Base-by-base conservation (phyloP, 2,329 filamentous ascomycete genomes). In the Zarea fungicola region DNA sequence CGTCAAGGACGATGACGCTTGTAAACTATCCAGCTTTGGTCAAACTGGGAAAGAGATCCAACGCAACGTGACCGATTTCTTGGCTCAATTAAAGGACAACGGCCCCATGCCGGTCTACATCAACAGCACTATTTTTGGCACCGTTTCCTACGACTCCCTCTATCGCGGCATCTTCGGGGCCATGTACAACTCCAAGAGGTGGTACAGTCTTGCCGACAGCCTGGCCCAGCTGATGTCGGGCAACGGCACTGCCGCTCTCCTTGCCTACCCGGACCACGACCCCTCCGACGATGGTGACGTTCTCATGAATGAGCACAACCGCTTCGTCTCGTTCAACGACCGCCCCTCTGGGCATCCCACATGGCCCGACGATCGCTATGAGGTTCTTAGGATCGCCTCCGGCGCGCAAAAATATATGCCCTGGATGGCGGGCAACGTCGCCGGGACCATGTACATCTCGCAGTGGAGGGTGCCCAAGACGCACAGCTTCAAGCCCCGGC, bases 121-220 rank as follows among this genome's bases (percentile, higher is more conserved):
- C 49, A 70, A 74, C 56, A 63, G 60, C 36, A 65, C 63, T 2
- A 55, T 63, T 4, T 69, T 71, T 22, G 71, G 70, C 0, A 52
- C 63, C 1, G 42, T 75, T 3, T 65, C 68, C 46, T 62, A 64
- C 49, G 57, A 62, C 37, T 60, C 61, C 1, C 54, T 72, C 3
- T 57, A 60, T 25, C 6, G 8, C 6, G 70, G 63, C 10, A 57
- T 74, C 2, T 73, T 74, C 39, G 57, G 60, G 0, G 56, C 61
- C 9, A 52, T 75, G 8, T 72, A 72, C 55, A 66, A 62, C 37
- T 67, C 71, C 0, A 51, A 56, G 0, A 55, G 42, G 3, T 74
- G 71, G 71, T 57, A 60, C 37, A 42, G 46, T 1, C 61, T 73
- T 2, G 66, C 70, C 2, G 53, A 63, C 6, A 58, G 55, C 1